Percentiles rank a stretch among this genome's conserved stretches.
Conservation (phyloP, 441 rosid species). For the Bocquillonia castaneifolia region DNA sequence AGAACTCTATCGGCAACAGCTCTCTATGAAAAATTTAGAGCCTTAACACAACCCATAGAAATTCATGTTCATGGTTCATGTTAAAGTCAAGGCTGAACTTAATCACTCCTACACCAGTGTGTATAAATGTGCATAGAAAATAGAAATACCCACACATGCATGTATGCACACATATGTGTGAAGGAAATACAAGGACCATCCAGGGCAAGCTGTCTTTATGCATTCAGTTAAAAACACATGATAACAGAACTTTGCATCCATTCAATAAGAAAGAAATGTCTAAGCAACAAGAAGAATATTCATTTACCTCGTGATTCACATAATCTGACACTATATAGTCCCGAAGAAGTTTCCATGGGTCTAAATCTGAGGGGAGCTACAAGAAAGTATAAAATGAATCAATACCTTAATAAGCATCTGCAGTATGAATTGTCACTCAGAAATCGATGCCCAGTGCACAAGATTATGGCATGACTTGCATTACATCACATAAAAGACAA, state of each 20-base stretch:
- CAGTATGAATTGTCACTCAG: constrained; percentile 14
- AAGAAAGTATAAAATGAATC: constrained; percentile 21
- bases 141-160: background rate
- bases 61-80: background rate
- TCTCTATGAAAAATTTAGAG: background rate
- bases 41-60: background rate
- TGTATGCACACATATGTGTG: background rate
- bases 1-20: background rate
- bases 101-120: background rate
- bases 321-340: constrained; percentile 83
- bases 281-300: constrained; percentile 14
- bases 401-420: constrained; percentile 18
- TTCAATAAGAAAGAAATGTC: constrained; percentile 17
- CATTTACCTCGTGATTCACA: constrained; percentile 68
- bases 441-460: constrained; percentile 5
- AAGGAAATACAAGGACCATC: background rate
- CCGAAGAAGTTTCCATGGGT: constrained; percentile 78
- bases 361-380: constrained; percentile 87
- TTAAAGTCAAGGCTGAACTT: background rate
- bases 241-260: background rate
- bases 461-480: background rate
- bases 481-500: background rate
- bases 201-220: background rate
- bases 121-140: background rate
- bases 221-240: background rate